Percentiles rank a stretch among this genome's conserved stretches.
Conservation (phyloP, 169 alveolate genomes). For the Blepharisma undulans region DNA sequence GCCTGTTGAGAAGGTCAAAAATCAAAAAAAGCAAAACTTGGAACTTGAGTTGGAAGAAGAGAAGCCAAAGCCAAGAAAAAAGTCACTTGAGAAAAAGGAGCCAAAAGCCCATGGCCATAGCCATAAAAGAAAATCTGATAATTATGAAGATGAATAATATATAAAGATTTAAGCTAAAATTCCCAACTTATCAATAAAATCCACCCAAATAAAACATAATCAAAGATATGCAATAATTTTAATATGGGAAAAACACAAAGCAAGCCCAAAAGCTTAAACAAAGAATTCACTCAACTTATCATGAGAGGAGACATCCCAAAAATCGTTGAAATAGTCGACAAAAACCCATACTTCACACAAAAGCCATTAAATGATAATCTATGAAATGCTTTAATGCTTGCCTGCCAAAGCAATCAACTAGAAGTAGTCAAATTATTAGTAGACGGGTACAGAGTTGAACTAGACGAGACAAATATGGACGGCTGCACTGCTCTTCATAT, state of each 20-base stretch:
- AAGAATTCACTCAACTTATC: neutral
- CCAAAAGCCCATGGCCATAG: neutral
- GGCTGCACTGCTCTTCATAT: neutral
- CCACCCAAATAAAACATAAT: too few relatives aligned
- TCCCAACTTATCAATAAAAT: too few relatives aligned
- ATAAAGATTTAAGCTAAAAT: too few relatives aligned
- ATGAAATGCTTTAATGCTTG: conserved; percentile 30
- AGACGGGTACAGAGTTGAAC: neutral
- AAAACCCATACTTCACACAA: neutral
- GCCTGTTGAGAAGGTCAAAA: neutral
- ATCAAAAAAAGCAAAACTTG: neutral
- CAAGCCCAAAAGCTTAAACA: neutral
- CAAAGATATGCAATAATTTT: neutral
- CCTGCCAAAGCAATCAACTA: neutral
- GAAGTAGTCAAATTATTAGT: conserved; percentile 21
- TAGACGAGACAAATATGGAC: neutral
- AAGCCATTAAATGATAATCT: conserved; percentile 33
- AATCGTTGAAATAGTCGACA: neutral
- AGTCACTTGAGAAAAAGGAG: neutral
- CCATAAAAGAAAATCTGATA: neutral
- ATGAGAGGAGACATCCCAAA: neutral
- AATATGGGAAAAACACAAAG: conserved; percentile 5
- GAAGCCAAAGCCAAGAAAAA: neutral
- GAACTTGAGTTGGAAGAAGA: neutral
- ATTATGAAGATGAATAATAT: neutral